Percentiles rank a stretch among this genome's conserved stretches.
These are phyloP conservation scores for Solanum tarapatanum DNA, from an alignment of 257 asterid genomes.

Conservation along the genomic window DNA sequence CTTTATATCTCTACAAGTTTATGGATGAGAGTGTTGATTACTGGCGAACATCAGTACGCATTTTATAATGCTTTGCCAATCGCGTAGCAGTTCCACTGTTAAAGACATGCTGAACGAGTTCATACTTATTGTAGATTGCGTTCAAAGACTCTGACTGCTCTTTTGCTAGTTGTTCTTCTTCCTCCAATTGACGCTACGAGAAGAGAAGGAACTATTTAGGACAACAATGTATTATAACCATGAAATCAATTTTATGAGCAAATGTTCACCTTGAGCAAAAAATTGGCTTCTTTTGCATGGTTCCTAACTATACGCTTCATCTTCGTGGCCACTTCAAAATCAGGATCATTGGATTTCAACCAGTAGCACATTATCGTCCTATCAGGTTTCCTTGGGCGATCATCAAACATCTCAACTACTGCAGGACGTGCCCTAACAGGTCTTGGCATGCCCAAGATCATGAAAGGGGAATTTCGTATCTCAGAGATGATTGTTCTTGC, in stretches of 20 bases:
- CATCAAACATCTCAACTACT: background rate
- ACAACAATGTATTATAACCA: background rate
- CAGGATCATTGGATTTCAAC: background rate
- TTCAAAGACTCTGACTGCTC: background rate
- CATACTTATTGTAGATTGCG: background rate
- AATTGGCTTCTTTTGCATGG: background rate
- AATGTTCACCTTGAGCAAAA: background rate
- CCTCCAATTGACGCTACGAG: slow-evolving; percentile 1
- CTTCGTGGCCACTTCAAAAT: slow-evolving; percentile 1
- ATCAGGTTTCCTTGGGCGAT: background rate
- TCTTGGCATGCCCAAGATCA: slow-evolving; percentile 5
- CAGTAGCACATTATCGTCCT: background rate
- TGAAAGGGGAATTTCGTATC: background rate
- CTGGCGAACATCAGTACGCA: background rate
- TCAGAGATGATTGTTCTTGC: background rate
- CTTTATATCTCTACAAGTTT: background rate
- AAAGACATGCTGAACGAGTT: background rate
- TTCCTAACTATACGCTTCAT: background rate
- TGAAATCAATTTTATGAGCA: background rate
- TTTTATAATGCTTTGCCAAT: background rate
- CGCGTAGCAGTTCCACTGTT: background rate
- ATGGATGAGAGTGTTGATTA: background rate
- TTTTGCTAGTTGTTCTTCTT: background rate
- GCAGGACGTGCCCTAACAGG: background rate
- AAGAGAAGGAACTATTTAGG: background rate